Percentiles rank a stretch among this genome's conserved stretches.
These are phyloP conservation scores for Fusarium drepaniforme DNA, from an alignment of 2,329 filamentous ascomycete species.

Conservation along the genomic window DNA sequence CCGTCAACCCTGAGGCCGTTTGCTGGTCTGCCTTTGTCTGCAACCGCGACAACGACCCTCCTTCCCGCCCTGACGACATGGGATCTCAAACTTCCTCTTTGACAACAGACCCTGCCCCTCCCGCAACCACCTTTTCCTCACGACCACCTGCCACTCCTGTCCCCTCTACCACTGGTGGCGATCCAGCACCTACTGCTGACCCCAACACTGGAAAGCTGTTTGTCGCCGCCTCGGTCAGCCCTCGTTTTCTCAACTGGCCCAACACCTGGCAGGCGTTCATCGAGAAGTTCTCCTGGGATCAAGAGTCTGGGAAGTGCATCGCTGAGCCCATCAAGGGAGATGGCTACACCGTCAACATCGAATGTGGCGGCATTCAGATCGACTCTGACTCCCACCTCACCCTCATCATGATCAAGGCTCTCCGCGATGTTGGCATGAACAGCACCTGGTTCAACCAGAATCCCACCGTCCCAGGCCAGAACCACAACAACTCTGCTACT, in stretches of 20 bases:
- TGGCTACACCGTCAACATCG: conserved; percentile 53
- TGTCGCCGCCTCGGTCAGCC: conserved; percentile 50
- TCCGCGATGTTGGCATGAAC: conserved; percentile 52
- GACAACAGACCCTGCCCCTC: conserved; percentile 48
- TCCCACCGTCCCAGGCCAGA: conserved; percentile 50
- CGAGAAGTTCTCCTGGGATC: conserved; percentile 56
- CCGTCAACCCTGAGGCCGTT: conserved; percentile 51
- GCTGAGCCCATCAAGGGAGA: conserved; percentile 48
- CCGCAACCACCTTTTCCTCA: conserved; percentile 50
- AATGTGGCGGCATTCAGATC: conserved; percentile 52
- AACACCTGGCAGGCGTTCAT: conserved; percentile 54
- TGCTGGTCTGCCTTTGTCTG: conserved; percentile 58
- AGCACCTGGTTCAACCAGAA: conserved; percentile 57
- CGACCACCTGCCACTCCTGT: conserved; percentile 42
- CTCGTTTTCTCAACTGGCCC: conserved; percentile 56
- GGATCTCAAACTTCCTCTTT: conserved; percentile 50
- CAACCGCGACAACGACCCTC: conserved; percentile 51
- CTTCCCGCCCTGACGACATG: conserved; percentile 52
- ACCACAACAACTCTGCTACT: conserved; percentile 44
- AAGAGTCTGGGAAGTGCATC: conserved; percentile 50
- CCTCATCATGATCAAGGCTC: conserved; percentile 54
- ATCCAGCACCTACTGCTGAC: conserved; percentile 47
- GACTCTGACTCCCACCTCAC: conserved; percentile 56
- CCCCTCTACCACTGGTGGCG: conserved; percentile 36
- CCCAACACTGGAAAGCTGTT: conserved; percentile 48